Base-by-base conservation (phyloP, 495 filamentous ascomycete genomes). In the Apiosordaria backusii region DNA sequence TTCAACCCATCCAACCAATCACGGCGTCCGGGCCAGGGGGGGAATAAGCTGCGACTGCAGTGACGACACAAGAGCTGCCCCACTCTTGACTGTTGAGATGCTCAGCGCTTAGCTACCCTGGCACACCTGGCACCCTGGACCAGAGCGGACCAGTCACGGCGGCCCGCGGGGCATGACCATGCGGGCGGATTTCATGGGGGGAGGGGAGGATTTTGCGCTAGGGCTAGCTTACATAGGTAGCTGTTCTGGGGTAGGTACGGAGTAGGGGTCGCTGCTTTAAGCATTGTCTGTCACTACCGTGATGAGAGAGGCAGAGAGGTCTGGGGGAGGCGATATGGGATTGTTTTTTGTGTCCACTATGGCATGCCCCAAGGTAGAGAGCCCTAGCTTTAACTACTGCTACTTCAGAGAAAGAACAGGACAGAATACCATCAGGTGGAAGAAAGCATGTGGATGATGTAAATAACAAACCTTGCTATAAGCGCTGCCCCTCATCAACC, bases 131-230 rank as follows among this genome's bases (percentile, higher is more conserved):
- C n/a, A n/a, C n/a, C n/a, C n/a, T n/a, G n/a, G n/a, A 23, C 22
- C 61, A n/a, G 27, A 15, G 35, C 27, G 18, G 45, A 59, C 65
- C 65, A 67, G 7, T 67, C 60, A 67, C 60, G 61, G 55, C 26
- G 13, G 27, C n/a, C 35, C 21, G 35, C 22, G 54, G 54, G 7
- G 61, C 65, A 21, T 13, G 55, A 68, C 66, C 66, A 68, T 68
- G 66, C 61, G 57, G 66, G 66, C 66, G 66, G 66, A 68, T 68
- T 68, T 45, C 16, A 45, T 45, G 35, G 35, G 35, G n/a, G n/a
- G n/a, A n/a, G n/a, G n/a, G n/a, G n/a, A n/a, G n/a, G 35, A 45
- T 45, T 45, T 45, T 45, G 35, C 5, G 35, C 35, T 45, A 45
- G 57, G 40, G 58, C 64, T 61, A 61, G 10, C n/a, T n/a, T n/a